Conservation (phyloP, 23 red algal genomes). For the Gracilaria gracilis region DNA sequence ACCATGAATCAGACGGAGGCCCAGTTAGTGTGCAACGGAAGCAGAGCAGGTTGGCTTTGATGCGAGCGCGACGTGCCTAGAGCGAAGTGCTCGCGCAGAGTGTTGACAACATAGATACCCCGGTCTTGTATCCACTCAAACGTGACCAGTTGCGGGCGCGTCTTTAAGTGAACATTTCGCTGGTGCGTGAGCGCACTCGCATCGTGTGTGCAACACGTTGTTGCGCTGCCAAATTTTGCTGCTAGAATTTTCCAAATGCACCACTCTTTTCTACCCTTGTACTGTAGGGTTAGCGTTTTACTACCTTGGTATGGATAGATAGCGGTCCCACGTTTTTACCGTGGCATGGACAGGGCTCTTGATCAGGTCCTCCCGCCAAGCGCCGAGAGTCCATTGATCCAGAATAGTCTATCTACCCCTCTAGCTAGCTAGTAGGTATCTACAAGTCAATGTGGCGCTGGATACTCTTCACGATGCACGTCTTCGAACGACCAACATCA, state of each 20-base stretch:
- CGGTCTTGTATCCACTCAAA: background rate
- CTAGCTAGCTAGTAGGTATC: too few relatives aligned
- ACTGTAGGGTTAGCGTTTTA: too few relatives aligned
- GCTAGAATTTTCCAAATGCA: background rate
- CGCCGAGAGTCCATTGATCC: too few relatives aligned
- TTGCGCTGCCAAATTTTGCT: background rate
- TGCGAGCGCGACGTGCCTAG: background rate
- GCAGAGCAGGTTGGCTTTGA: background rate
- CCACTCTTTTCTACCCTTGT: background rate
- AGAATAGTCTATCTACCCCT: too few relatives aligned
- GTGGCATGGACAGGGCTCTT: too few relatives aligned
- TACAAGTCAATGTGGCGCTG: too few relatives aligned
- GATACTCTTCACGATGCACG: too few relatives aligned
- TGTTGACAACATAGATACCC: background rate
- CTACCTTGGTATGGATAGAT: too few relatives aligned
- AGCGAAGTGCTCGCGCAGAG: background rate
- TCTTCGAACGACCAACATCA: too few relatives aligned
- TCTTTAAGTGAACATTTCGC: background rate
- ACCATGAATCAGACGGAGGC: constrained; percentile 33
- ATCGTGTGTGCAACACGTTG: background rate
- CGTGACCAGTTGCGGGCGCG: background rate
- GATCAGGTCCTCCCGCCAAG: too few relatives aligned
- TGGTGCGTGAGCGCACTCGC: background rate
- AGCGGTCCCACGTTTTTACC: too few relatives aligned
- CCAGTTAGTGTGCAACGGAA: background rate